Evolutionary conservation across 345 rosid species (phyloP), one percentile per base, ranked within the genome.

Genomic region (Anacardium occidentale): DNA sequence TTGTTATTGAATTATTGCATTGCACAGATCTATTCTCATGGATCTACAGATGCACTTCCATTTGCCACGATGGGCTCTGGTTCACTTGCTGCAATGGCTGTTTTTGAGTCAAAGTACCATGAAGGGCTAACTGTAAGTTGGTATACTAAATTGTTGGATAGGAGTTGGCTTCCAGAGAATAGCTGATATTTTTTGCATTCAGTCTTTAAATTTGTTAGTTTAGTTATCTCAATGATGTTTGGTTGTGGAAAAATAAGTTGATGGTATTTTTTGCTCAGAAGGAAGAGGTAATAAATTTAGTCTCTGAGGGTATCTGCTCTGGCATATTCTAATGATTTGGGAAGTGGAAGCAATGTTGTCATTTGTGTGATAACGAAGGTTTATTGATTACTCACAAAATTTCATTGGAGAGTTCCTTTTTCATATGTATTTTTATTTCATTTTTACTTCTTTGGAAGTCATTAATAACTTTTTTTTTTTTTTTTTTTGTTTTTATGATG

Each of bases 31-130:
- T 87, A 89, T 74, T 92, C 97, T 3, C 94, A 89, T 62, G 97
- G 94, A 73, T 91, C 92, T 22, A 87, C 92, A 58, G 94, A 89
- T 75, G 87, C 91, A 3, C 77, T 89, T 74, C 92, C 91, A 68
- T 91, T 85, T 54, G 94, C 97, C 10, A 89, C 97, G 54, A 91
- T 89, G 97, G 97, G 94, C 18, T 91, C 92, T 77, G 94, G 94
- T 74, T 89, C 94, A 62, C 90, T 91, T 14, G 92, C 97, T 66
- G 97, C 94, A 63, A 87, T 91, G 94, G 71, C 91, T 66, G 81
- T 89, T 56, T 91, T 91, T 71, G 94, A 91, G 77, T 87, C 89
- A 59, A 87, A 86, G 72, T 89, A 89, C 75, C 83, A 54, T 74
- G 94, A 91, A 82, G 92, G 88, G 74, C 77, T 91, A 62, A 89